Base-by-base conservation (phyloP, 2,329 filamentous ascomycete genomes). In the Hirsutella rhossiliensis region DNA sequence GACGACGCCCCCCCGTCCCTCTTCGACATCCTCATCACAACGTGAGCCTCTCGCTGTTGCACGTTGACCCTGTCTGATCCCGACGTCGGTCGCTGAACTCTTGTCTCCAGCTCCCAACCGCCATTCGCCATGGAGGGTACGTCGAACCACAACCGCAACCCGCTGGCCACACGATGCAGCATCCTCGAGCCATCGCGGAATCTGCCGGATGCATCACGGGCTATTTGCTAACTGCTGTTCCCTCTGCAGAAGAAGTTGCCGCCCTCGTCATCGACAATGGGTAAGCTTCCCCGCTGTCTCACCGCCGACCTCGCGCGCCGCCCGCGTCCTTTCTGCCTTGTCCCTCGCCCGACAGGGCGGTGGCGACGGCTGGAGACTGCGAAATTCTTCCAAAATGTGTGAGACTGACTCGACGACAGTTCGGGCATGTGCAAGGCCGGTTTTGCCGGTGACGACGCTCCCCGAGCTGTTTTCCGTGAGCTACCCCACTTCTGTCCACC, bases 191-290 rank as follows among this genome's bases (percentile, higher is more conserved):
- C 40, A 28, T 45, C 41, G 40, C 40, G 36, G 30, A 13, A 4
- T 4, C 38, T 17, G 27, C 29, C 15, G 11, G n/a, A 8, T 40
- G 29, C 44, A 42, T 53, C 43, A 38, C 38, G 44, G 38, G 43
- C 47, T 42, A 40, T 45, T 60, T 50, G 61, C 75, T 76, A 55
- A 75, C 63, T 30, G 19, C 54, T 48, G 55, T 56, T 65, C 58
- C 52, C 50, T 51, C 53, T 73, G 72, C 68, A 97, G 92, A 98
- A 82, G 92, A 98, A 87, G 92, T 98, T 75, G 92, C 92, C 73
- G 92, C 92, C 73, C 89, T 98, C 87, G 92, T 98, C 75, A 97
- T 98, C 77, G 92, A 98, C 89, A 98, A 98, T 97, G 92, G 92
- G 92, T 98, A 90, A 87, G 89, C 76, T 73, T 62, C 56, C 56